Evolutionary conservation across 164 flowering plant genomes (phyloP).

Genomic region (Magnolia officinalis): DNA sequence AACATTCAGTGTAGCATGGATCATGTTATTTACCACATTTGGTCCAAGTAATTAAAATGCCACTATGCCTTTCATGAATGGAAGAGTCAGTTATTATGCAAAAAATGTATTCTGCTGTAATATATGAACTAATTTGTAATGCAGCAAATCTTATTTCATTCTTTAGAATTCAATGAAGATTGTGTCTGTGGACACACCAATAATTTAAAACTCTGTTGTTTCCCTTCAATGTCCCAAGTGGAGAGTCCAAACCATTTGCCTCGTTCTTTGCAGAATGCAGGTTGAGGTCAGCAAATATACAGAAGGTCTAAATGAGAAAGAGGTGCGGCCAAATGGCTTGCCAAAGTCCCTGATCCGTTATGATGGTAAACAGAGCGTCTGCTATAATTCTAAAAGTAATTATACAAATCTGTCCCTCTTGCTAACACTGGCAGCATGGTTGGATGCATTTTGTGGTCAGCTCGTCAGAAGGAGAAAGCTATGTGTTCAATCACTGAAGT

Average conservation of each 20-base stretch:
- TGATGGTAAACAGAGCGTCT: slow-evolving; percentile 51
- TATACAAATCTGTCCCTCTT: not conserved
- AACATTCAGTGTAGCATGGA: not conserved
- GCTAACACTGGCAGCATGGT: not conserved
- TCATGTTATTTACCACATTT: not conserved
- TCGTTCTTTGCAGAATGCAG: slow-evolving; percentile 73
- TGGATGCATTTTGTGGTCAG: slow-evolving; percentile 31
- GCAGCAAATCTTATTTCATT: not conserved
- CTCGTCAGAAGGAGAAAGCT: slow-evolving; percentile 93
- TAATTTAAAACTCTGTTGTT: not conserved
- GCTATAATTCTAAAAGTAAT: not conserved
- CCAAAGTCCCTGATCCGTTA: slow-evolving; percentile 88
- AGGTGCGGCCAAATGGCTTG: slow-evolving; percentile 83
- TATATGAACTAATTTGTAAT: not conserved
- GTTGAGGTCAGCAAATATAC: slow-evolving; percentile 98
- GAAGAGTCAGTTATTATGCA: not conserved
- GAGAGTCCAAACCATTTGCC: slow-evolving; percentile 1
- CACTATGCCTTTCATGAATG: not conserved
- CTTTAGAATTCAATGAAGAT: not conserved
- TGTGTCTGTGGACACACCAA: too few species aligned
- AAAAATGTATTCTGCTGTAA: not conserved
- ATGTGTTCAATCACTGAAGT: slow-evolving; percentile 77
- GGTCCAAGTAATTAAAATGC: not conserved
- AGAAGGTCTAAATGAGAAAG: slow-evolving; percentile 78
- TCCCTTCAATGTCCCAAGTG: not conserved